phyloP scores from a whole-genome alignment of 495 filamentous ascomycete species.

The Emericellopsis terricola region DNA sequence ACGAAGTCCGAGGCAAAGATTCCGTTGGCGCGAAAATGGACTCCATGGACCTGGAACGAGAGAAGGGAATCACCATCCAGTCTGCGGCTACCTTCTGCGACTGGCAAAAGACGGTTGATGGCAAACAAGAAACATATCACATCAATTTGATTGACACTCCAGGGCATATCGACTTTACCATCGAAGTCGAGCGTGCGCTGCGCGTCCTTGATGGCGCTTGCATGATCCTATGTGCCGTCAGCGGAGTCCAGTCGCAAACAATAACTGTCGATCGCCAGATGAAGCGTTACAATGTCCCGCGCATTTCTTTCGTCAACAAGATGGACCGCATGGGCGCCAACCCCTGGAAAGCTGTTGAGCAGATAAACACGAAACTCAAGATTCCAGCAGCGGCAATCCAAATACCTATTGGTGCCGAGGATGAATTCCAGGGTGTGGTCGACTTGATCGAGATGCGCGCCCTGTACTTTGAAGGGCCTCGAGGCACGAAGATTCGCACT shows the following conservation, averaged over 20 bases:
- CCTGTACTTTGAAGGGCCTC: conserved; percentile 73
- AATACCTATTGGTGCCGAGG: conserved; percentile 86
- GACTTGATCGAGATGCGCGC: conserved; percentile 86
- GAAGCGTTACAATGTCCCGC: conserved; percentile 90
- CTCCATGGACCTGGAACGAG: conserved; percentile 91
- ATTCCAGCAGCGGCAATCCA: conserved; percentile 87
- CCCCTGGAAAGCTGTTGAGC: conserved; percentile 91
- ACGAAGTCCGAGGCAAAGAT: conserved; percentile 94
- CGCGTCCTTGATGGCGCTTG: conserved; percentile 93
- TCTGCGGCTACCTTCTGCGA: conserved; percentile 96
- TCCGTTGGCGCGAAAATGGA: conserved; percentile 98
- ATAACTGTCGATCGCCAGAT: conserved; percentile 98
- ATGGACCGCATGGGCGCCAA: conserved; percentile 99
- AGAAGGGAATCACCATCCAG: conserved; percentile 98
- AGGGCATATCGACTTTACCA: conserved; percentile 98
- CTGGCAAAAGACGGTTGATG: conserved; percentile 68
- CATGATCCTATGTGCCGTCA: conserved; percentile 97
- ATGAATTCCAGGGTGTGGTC: conserved; percentile 85
- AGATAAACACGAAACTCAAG: conserved; percentile 90
- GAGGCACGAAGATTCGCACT: conserved; percentile 50
- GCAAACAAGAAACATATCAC: conserved; percentile 79
- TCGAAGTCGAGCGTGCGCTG: conserved; percentile 94
- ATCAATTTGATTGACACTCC: conserved; percentile 98
- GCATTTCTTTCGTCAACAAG: conserved; percentile 96
- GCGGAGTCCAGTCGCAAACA: conserved; percentile 92